Conservation (phyloP, 495 filamentous ascomycete genomes). For the Peziza echinospora region DNA sequence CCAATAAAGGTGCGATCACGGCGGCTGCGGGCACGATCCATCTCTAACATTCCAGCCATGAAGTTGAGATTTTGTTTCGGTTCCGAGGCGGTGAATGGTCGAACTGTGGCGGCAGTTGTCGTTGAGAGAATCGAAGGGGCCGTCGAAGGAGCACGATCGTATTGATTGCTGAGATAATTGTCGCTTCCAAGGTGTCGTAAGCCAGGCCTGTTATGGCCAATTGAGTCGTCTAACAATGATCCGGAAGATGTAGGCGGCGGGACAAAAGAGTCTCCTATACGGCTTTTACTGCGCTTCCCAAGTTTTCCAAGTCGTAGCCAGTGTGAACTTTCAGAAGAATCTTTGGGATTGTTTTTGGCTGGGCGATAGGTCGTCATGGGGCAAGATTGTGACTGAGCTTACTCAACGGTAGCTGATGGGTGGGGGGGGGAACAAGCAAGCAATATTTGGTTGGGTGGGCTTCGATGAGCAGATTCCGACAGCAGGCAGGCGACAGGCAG, state of each 20-base stretch:
- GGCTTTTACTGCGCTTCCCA: not conserved
- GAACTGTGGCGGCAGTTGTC: slow-evolving; percentile 9
- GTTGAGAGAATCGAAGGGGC: slow-evolving; percentile 4
- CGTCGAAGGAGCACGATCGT: slow-evolving; percentile 8
- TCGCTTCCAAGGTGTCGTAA: slow-evolving; percentile 18
- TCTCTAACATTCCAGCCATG: slow-evolving; percentile 53
- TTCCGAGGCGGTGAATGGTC: slow-evolving; percentile 12
- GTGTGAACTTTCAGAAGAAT: not conserved
- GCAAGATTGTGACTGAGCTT: too few species aligned
- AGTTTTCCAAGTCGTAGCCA: not conserved
- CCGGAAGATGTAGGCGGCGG: not conserved
- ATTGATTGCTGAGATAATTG: slow-evolving; percentile 16
- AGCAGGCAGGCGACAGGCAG: too few species aligned
- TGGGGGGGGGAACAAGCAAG: too few species aligned
- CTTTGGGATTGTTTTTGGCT: not conserved
- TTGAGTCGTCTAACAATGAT: slow-evolving; percentile 2
- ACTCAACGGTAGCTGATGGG: too few species aligned
- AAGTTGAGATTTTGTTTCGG: slow-evolving; percentile 13
- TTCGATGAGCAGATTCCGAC: too few species aligned
- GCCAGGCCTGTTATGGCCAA: slow-evolving; percentile 16
- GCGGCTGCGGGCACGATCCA: slow-evolving; percentile 60
- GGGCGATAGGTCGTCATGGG: not conserved
- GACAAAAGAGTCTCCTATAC: not conserved
- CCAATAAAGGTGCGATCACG: slow-evolving; percentile 90
- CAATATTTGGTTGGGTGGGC: too few species aligned